phyloP scores from a whole-genome alignment of 441 rosid genomes.

The Bruguiera hainesii region DNA sequence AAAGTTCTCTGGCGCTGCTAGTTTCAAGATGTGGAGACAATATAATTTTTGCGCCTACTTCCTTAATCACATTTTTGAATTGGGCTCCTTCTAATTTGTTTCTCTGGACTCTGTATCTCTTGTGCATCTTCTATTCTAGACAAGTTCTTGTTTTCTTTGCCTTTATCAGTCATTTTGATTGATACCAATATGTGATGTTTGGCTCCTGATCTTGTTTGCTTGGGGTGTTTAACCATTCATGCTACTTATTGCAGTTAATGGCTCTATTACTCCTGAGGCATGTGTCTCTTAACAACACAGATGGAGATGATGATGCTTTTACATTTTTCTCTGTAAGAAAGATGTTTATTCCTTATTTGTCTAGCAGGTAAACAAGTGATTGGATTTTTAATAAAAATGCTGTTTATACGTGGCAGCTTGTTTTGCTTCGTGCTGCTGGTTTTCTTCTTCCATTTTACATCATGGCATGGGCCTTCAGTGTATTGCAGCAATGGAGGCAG shows the following conservation, averaged over 20 bases:
- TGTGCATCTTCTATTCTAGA: neutral
- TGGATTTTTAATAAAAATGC: conserved; percentile 5
- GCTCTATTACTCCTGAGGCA: conserved; percentile 84
- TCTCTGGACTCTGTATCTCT: no score
- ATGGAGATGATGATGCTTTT: conserved; percentile 69
- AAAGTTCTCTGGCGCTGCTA: neutral
- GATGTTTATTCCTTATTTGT: conserved; percentile 5
- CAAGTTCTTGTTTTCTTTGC: neutral
- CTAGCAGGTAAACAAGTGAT: neutral
- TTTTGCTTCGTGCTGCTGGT: conserved; percentile 77
- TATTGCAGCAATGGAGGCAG: conserved; percentile 83
- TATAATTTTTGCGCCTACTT: neutral
- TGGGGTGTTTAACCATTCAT: neutral
- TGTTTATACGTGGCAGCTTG: conserved; percentile 35
- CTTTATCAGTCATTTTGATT: neutral
- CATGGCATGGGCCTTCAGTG: conserved; percentile 97
- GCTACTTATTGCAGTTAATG: conserved; percentile 47
- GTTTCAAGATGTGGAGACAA: neutral
- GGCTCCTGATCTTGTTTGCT: neutral
- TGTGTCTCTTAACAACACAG: conserved; percentile 55
- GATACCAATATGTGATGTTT: neutral
- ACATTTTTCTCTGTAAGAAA: conserved; percentile 69
- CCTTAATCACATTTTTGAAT: no score
- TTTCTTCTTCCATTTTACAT: conserved; percentile 96
- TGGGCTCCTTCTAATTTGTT: no score